Base-by-base conservation (phyloP, 495 filamentous ascomycete genomes). In the Aspergillus nidulans region DNA sequence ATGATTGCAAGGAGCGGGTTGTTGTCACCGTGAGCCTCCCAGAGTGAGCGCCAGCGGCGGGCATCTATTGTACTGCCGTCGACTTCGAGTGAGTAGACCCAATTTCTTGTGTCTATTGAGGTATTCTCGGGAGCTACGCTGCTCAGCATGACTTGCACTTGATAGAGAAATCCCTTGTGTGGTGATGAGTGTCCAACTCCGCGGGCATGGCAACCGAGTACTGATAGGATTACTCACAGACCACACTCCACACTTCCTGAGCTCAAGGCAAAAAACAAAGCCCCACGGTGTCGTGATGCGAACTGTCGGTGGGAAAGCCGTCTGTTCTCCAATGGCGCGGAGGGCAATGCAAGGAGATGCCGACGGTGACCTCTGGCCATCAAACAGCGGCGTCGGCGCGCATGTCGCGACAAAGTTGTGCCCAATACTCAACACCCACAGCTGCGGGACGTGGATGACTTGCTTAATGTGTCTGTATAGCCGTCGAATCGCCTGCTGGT, bases 341-440 rank as follows among this genome's bases (percentile, higher is more conserved):
- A 48, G 51, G 47, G 10, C 40, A 26, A 57, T 36, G n/a, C n/a
- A n/a, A n/a, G n/a, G n/a, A n/a, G n/a, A n/a, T n/a, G n/a, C n/a
- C n/a, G n/a, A n/a, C 18, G 54, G 40, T 16, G 47, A 57, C 21
- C 19, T 41, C 25, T 19, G 23, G 10, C 16, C 44, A 32, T 55
- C 45, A 32, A 41, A 48, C 6, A 55, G 26, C 16, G 34, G 32
- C 12, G 53, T 55, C 4, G 53, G 53, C n/a, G 53, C 40, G 23
- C 34, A 55, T 55, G 53, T 55, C 13, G 53, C 53, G 34, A 55
- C 43, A 28, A 55, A 55, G 23, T 55, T 52, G 16, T 57, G 26
- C n/a, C 55, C 55, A 24, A 57, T 57, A 45, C 9, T 52, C 2
- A 57, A 48, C 6, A 57, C 10, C 55, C 55, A 57, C 26, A 57